Percentiles rank a stretch among this genome's conserved stretches.
These are phyloP conservation scores for Hansenula lynferdii DNA, from an alignment of 1,139 yeast genomes.

Conservation along the genomic window DNA sequence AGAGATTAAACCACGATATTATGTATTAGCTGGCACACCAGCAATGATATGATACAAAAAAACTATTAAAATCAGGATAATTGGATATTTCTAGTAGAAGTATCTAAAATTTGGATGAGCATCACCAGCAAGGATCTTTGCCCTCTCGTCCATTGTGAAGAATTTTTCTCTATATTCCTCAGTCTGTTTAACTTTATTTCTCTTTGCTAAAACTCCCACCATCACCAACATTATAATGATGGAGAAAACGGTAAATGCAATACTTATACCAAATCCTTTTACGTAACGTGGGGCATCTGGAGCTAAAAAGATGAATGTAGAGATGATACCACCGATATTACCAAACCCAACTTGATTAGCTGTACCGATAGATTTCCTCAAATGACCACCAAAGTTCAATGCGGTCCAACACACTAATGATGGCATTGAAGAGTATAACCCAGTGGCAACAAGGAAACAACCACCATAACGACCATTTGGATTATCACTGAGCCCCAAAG, in stretches of 20 bases:
- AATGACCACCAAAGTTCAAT: slow-evolving; percentile 57
- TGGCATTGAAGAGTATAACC: slow-evolving; percentile 74
- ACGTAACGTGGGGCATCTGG: slow-evolving; percentile 28
- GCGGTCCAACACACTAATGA: slow-evolving; percentile 67
- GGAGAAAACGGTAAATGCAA: slow-evolving; percentile 49
- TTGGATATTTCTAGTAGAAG: slow-evolving; percentile 14
- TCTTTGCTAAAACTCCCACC: slow-evolving; percentile 31
- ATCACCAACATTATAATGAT: slow-evolving; percentile 41
- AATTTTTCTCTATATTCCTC: slow-evolving; percentile 36
- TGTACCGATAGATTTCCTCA: slow-evolving; percentile 66
- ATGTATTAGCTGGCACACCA: too few relatives aligned
- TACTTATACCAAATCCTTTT: slow-evolving; percentile 40
- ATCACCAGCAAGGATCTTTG: slow-evolving; percentile 50
- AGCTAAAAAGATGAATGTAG: slow-evolving; percentile 44
- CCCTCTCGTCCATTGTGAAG: slow-evolving; percentile 39
- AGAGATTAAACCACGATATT: too few relatives aligned
- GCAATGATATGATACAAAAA: background rate
- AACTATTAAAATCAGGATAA: background rate
- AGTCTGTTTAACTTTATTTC: slow-evolving; percentile 39
- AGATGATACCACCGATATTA: slow-evolving; percentile 76
- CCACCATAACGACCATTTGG: slow-evolving; percentile 57
- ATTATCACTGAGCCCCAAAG: slow-evolving; percentile 36
- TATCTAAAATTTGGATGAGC: slow-evolving; percentile 54
- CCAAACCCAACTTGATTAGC: slow-evolving; percentile 81
- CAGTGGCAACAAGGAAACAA: slow-evolving; percentile 61